These are phyloP conservation scores for Pseudofabraea citricarpa DNA, from an alignment of 2,329 filamentous ascomycete species.

Conservation along the genomic window DNA sequence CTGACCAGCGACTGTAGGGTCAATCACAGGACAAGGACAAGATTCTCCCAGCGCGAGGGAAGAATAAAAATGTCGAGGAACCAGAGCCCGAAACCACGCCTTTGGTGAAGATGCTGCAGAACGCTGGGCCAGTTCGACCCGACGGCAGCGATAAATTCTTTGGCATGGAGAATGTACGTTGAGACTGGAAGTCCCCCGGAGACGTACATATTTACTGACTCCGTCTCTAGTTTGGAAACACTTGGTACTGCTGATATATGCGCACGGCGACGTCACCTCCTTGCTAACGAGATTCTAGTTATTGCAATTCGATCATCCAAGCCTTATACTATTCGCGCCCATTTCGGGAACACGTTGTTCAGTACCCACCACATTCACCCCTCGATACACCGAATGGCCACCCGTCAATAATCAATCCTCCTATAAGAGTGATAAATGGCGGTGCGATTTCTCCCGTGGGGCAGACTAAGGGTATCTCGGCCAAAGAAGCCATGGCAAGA, in stretches of 20 bases:
- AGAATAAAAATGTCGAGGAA: constrained; percentile 25
- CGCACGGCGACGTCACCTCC: constrained; percentile 3
- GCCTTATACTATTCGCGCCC: constrained; percentile 92
- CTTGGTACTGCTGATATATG: constrained; percentile 59
- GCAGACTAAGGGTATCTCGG: constrained; percentile 48
- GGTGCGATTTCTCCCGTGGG: constrained; percentile 37
- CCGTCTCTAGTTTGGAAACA: constrained; percentile 79
- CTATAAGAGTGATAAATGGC: constrained; percentile 49
- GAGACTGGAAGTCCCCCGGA: background rate
- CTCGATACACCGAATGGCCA: constrained; percentile 63
- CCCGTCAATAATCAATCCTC: constrained; percentile 54
- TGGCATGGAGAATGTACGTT: constrained; percentile 90
- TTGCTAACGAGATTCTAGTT: constrained; percentile 51
- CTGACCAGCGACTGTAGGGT: background rate
- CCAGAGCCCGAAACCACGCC: constrained; percentile 51
- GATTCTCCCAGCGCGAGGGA: constrained; percentile 3
- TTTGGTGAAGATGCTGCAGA: constrained; percentile 70
- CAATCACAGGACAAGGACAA: background rate
- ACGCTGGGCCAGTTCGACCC: constrained; percentile 72
- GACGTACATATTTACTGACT: constrained; percentile 18
- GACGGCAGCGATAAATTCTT: constrained; percentile 98
- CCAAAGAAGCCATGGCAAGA: constrained; percentile 52
- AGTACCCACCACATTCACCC: constrained; percentile 73
- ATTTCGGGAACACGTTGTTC: constrained; percentile 91
- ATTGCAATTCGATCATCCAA: constrained; percentile 97